Base-by-base conservation (phyloP, 2,329 filamentous ascomycete genomes). In the Aureobasidium subglaciale region DNA sequence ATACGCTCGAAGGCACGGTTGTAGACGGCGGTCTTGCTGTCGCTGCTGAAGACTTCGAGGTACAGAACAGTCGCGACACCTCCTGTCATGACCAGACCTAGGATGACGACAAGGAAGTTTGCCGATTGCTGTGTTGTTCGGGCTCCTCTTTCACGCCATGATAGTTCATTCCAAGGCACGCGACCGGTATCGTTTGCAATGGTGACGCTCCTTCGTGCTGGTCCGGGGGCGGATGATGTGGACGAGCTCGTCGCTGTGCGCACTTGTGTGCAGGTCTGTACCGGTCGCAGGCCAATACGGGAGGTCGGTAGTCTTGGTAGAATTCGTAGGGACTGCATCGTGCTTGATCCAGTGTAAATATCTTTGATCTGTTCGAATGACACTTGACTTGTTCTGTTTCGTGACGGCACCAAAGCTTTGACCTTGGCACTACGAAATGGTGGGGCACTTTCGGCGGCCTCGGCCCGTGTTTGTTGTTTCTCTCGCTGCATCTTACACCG, bases 51-150 rank as follows among this genome's bases (percentile, higher is more conserved):
- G 41, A 95, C 87, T 60, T 95, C 90, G 4, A 82, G 80, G 71
- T 87, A 95, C 20, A 95, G 77, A 48, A 93, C 78, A 63, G 88
- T 90, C 55, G 78, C 79, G 9, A 96, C 86, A n/a, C 83, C 85
- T 59, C 84, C 84, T 1, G 91, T 96, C 63, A 92, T 75, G 30
- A 84, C 79, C 10, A 91, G 72, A 24, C 92, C 92, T 7, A 85
- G 76, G 1, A 90, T 62, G 8, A 96, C 83, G 59, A 96, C 72
- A 61, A 86, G 79, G 61, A 96, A 83, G 71, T 97, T 96, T 75
- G 95, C 86, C 15, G 86, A 87, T 71, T 96, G 92, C 71, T 96
- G 91, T 0, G 89, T 92, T 8, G 90, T 88, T 35, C 92, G 82
- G 22, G 86, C 87, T 2, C 85, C 84, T 70, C 96, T 96, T 69